Percentiles rank a stretch among this genome's conserved stretches.
These are phyloP conservation scores for Mucor indicus DNA, from an alignment of 371 early-diverging fungal species.

Conservation along the genomic window DNA sequence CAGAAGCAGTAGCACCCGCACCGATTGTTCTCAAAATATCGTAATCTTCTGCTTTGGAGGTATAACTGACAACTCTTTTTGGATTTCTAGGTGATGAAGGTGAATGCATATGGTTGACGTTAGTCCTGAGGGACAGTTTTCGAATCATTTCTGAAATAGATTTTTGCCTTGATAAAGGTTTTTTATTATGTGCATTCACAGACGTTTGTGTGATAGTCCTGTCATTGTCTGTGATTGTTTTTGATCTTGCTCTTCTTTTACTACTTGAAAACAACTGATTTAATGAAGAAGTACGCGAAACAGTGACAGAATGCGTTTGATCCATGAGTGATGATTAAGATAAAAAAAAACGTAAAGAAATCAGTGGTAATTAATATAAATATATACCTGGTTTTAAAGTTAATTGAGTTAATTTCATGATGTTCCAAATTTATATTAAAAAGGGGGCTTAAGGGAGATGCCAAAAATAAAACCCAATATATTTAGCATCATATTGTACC, in stretches of 20 bases:
- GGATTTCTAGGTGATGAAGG: not conserved
- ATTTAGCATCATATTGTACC: no score
- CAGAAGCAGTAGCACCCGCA: constrained; percentile 42
- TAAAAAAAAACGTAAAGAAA: no score
- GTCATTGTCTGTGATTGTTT: not conserved
- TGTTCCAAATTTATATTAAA: no score
- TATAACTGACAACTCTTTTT: constrained; percentile 8
- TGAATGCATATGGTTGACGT: no score
- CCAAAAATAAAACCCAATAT: no score
- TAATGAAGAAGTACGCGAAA: constrained; percentile 12
- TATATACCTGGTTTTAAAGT: no score
- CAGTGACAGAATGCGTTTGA: constrained; percentile 3
- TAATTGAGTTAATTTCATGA: no score
- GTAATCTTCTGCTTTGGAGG: constrained; percentile 22
- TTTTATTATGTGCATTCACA: no score
- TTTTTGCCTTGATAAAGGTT: constrained; percentile 17
- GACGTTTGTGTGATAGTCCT: not conserved
- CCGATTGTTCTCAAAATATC: constrained; percentile 23
- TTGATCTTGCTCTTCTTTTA: constrained; percentile 23
- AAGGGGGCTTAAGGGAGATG: no score
- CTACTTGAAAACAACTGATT: constrained; percentile 13
- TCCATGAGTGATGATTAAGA: no score
- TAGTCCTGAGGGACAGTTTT: no score
- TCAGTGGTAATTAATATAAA: no score
- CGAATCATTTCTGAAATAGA: constrained; percentile 25